Evolutionary conservation across 2,329 filamentous ascomycete species (phyloP).

Genomic region (Fusarium sp.): DNA sequence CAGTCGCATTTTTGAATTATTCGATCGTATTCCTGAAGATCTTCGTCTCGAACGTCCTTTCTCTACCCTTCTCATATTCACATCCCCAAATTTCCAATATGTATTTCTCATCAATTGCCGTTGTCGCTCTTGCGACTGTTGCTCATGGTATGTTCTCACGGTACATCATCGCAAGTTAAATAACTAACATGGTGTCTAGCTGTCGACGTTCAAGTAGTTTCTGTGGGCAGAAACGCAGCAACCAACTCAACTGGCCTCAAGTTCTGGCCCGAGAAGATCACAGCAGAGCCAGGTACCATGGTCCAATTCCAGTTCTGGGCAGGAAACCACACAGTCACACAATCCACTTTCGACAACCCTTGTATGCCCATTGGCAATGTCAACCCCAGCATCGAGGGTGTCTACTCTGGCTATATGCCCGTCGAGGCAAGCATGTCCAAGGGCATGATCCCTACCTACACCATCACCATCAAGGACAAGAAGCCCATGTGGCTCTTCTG

Average conservation of each 20-base stretch:
- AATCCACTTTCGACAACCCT: slow-evolving; percentile 78
- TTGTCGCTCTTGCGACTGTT: slow-evolving; percentile 60
- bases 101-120: slow-evolving; percentile 61
- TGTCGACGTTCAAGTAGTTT: slow-evolving; percentile 69
- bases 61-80: slow-evolving; percentile 28
- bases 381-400: slow-evolving; percentile 64
- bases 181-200: slow-evolving; percentile 43
- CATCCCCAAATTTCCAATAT: slow-evolving; percentile 54
- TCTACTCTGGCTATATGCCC: slow-evolving; percentile 76
- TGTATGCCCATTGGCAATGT: slow-evolving; percentile 70
- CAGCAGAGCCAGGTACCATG: slow-evolving; percentile 70
- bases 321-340: slow-evolving; percentile 82
- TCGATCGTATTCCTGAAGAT: not conserved
- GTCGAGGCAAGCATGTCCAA: slow-evolving; percentile 63
- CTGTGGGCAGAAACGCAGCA: slow-evolving; percentile 65
- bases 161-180: not conserved
- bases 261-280: slow-evolving; percentile 75
- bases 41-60: slow-evolving; percentile 41
- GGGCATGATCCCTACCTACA: slow-evolving; percentile 73
- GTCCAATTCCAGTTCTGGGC: slow-evolving; percentile 75
- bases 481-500: slow-evolving; percentile 85
- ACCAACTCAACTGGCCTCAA: slow-evolving; percentile 63
- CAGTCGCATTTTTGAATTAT: slow-evolving; percentile 42
- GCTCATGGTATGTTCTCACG: slow-evolving; percentile 55
- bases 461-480: slow-evolving; percentile 73